Evolutionary conservation across 2,329 filamentous ascomycete species (phyloP), one percentile per base, ranked within the genome.

Genomic region (Ascomycota sp.): DNA sequence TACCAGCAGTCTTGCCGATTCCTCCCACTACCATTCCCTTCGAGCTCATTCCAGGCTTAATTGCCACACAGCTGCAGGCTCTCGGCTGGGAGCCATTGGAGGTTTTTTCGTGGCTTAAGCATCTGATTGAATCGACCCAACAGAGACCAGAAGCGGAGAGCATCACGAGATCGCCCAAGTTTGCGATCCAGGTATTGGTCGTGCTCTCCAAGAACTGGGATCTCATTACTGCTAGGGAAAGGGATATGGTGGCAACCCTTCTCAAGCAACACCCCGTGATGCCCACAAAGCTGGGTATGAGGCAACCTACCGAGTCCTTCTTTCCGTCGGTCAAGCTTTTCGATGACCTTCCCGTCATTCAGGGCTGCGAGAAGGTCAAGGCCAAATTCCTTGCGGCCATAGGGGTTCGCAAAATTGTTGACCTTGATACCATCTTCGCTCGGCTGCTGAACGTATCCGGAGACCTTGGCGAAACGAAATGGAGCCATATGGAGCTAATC

Each of bases 271-370:
- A 76, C 29, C 67, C 81, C 0, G 67, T 92, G 20, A 80, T 98
- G 45, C 89, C 89, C 0, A 95, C 89, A 0, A 94, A 82, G 46
- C 54, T 75, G 38, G 89, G 89, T 7, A 91, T 98, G 85, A 76
- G 63, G 41, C 78, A 69, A 40, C 89, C 89, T 4, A 56, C 60
- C 3, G 83, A 95, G 38, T 75, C 89, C 0, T 98, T 94, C 50
- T 94, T 98, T 44, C 72, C 80, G 2, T 77, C 71, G n/a, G 89
- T 98, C 23, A 89, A 82, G 47, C 59, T 98, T 1, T 98, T 98
- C 44, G 83, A 94, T 36, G 89, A 98, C 46, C 59, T 98, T 11
- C 85, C 89, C 0, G 74, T 76, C 9, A 72, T 95, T 2, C 69
- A 75, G 38, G 71, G 69, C 9, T 71, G 85, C 26, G 71, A 75